Base-by-base conservation (phyloP, 2,329 filamentous ascomycete genomes). In the Tothia fuscella region DNA sequence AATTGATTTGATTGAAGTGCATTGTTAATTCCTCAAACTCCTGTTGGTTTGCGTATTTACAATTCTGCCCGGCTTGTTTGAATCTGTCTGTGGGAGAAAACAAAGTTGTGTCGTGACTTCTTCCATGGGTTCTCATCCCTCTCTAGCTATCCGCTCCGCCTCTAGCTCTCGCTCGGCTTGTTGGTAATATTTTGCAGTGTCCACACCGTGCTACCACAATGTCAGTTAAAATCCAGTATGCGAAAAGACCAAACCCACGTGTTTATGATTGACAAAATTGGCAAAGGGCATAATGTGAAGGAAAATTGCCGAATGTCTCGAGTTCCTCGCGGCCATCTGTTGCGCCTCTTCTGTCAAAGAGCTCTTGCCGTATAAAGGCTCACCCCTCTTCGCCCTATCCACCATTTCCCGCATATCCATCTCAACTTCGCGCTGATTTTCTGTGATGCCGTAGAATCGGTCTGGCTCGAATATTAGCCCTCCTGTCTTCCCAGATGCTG, bases 391-490 rank as follows among this genome's bases (percentile, higher is more conserved):
- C 60, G 96, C 88, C 66, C 89, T 93, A 61, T 79, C 76, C 28
- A 95, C 88, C 91, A 98, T 98, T 66, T 98, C 91, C 50, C 77
- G 76, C 88, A 96, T 96, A 60, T 98, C 91, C 80, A 93, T 80
- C 49, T 94, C 82, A 44, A 91, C 70, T 64, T 98, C 91, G 54
- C 91, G 80, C 42, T 80, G 67, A 66, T 98, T 98, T 65, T 98
- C 91, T 36, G 76, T 80, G 64, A 88, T 85, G 54, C 91, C 91
- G 67, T 95, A 96, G 67, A 98, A 96, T 50, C 91, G 83, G 56
- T 89, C 87, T 94, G 56, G 21, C 21, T n/a, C 42, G 10, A 19
- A 17, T 17, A 17, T 31, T 16, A 38, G 41, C 25, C 3, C n/a
- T n/a, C n/a, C n/a, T 22, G 39, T 20, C 6, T 42, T n/a, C 12